These are phyloP conservation scores for Strobilomyces dryophilus DNA, from an alignment of 768 basidiomycete genomes.

Conservation along the genomic window DNA sequence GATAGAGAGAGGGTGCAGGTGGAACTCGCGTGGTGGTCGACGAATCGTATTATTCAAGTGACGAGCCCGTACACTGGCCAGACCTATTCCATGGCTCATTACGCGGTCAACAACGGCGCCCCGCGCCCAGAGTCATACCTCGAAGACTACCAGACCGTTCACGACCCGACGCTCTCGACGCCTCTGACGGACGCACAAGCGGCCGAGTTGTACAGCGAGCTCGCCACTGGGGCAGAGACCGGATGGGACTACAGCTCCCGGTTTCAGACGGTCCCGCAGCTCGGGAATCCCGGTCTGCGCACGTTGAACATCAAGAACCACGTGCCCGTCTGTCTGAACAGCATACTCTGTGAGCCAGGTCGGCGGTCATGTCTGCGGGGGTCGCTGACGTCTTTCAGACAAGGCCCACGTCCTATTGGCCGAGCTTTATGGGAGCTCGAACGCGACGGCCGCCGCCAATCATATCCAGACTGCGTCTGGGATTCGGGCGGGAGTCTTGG, in stretches of 20 bases:
- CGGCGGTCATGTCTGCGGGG: neutral
- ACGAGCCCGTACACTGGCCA: conserved; percentile 66
- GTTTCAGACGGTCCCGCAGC: conserved; percentile 35
- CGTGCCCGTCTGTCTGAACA: conserved; percentile 77
- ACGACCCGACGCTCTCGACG: conserved; percentile 52
- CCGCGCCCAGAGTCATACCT: conserved; percentile 87
- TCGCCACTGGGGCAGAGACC: conserved; percentile 85
- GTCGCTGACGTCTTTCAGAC: conserved; percentile 38
- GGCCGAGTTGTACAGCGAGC: conserved; percentile 73
- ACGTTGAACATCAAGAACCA: conserved; percentile 66
- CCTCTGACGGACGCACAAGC: conserved; percentile 57
- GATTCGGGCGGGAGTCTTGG: conserved; percentile 69
- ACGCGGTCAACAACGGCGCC: conserved; percentile 76
- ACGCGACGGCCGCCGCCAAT: conserved; percentile 38
- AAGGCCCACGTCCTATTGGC: conserved; percentile 60
- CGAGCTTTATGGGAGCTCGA: conserved; percentile 50
- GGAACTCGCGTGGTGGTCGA: conserved; percentile 82
- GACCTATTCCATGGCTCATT: conserved; percentile 65
- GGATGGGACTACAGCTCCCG: conserved; percentile 48
- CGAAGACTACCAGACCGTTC: conserved; percentile 75
- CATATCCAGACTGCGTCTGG: conserved; percentile 56
- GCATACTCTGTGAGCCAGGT: conserved; percentile 66
- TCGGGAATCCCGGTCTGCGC: conserved; percentile 53
- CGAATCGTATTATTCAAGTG: conserved; percentile 65
- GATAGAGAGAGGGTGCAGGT: conserved; percentile 36